Base-by-base conservation (phyloP, 805 yeast genomes). In the Barnettozyma sucrosica region DNA sequence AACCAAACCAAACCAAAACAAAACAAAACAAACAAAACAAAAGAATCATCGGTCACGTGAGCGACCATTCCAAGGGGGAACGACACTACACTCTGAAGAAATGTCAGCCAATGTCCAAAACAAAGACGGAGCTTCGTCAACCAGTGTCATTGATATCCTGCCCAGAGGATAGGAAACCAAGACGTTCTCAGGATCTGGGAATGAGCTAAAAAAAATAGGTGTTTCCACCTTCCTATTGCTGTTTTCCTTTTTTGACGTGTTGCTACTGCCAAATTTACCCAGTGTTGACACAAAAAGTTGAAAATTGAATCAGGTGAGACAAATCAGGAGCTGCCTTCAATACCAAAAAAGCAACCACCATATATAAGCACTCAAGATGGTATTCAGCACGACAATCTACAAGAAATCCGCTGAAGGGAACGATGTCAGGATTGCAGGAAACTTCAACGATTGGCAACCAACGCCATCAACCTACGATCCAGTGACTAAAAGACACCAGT, bases 371-470 rank as follows among this genome's bases (percentile, higher is more conserved):
- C 23, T 13, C 9, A 16, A 37, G 20, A 44, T 44, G 43, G 14
- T n/a, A 7, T 26, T 19, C 39, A 24, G 21, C 32, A 48, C 61
- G 4, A 46, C 51, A 3, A 51, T 56, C 34, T 44, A 41, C 16
- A 53, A 58, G 55, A 40, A 43, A 11, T 41, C 46, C 32, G 47
- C 51, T 4, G 40, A 39, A 14, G 49, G 56, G 9, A 39, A 33
- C 30, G 43, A 52, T 14, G 56, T 69, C 39, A 57, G 61, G 44
- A 56, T 69, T 42, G 73, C 73, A 11, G 73, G 72, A 3, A 65
- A 64, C 52, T 69, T 69, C 50, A 66, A 62, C 38, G 41, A 54
- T 10, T 69, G 73, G 74, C 41, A 51, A 5, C 55, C 61, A 3
- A 47, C 56, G 16, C 39, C 47, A 5, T 44, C 60, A 45, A 7